Evolutionary conservation across 2,329 filamentous ascomycete genomes (phyloP).

Genomic region (Orbilia quercus): DNA sequence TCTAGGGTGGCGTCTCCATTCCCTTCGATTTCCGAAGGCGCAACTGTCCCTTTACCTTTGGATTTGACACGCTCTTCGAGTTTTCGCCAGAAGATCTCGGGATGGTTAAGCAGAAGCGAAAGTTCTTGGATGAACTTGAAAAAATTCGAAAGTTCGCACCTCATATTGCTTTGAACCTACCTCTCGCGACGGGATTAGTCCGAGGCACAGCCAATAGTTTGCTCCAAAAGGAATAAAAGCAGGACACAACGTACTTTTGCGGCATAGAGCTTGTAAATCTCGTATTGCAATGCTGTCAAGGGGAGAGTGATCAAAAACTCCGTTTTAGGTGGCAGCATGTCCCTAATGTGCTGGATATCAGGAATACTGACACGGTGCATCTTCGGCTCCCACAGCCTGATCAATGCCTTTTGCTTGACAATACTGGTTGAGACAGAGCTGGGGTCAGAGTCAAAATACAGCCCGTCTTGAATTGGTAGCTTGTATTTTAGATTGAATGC

Average conservation of each 20-base stretch:
- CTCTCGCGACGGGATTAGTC: too few species aligned
- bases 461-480: conserved; percentile 77
- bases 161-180: conserved; percentile 7
- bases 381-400: conserved; percentile 77
- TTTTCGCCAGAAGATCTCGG: conserved; percentile 21
- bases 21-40: background rate
- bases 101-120: conserved; percentile 31
- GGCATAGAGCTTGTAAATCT: conserved; percentile 68
- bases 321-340: conserved; percentile 77
- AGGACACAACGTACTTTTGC: conserved; percentile 25
- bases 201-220: too few species aligned
- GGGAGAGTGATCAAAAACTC: conserved; percentile 84
- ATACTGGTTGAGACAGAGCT: conserved; percentile 71
- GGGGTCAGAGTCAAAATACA: conserved; percentile 73
- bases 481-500: conserved; percentile 80
- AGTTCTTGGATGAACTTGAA: conserved; percentile 44
- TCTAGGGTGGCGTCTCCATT: background rate
- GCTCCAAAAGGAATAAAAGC: too few species aligned
- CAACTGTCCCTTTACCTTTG: background rate
- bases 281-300: conserved; percentile 73
- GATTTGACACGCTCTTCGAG: conserved; percentile 7
- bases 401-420: conserved; percentile 76
- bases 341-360: conserved; percentile 67
- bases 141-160: conserved; percentile 16
- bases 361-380: conserved; percentile 79